Evolutionary conservation across 1,139 yeast genomes (phyloP).

Genomic region (Candida sp.): DNA sequence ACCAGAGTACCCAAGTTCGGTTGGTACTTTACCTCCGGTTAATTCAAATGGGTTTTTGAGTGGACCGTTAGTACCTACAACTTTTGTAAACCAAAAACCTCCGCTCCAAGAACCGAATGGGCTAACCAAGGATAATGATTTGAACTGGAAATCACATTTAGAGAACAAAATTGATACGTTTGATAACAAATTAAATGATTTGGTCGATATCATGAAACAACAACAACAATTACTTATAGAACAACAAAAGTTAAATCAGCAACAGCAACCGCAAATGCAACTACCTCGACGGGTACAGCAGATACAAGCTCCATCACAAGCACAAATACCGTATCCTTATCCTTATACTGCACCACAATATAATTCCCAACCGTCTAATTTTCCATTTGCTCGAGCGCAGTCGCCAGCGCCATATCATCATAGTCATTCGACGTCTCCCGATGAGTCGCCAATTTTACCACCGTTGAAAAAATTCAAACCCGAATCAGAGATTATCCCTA

Average conservation of each 20-base stretch:
- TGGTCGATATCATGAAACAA: slow-evolving; percentile 33
- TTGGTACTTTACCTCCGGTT: not conserved
- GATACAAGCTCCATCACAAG: not conserved
- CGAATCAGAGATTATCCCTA: slow-evolving; percentile 10
- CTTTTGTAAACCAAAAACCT: too few species aligned
- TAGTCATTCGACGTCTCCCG: not conserved
- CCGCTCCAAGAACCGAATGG: not conserved
- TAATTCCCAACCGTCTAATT: not conserved
- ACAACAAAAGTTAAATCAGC: slow-evolving; percentile 11
- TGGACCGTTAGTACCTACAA: not conserved
- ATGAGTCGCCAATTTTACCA: not conserved
- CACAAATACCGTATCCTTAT: not conserved
- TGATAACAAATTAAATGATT: slow-evolving; percentile 43
- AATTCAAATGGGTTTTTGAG: not conserved
- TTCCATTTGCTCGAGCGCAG: not conserved
- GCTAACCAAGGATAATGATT: slow-evolving; percentile 5
- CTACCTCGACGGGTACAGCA: not conserved
- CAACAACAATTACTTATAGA: slow-evolving; percentile 28
- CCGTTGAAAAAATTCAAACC: slow-evolving; percentile 4
- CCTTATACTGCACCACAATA: not conserved
- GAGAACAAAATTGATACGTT: slow-evolving; percentile 44
- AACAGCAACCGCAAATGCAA: not conserved
- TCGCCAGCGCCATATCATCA: not conserved
- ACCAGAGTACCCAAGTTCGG: slow-evolving; percentile 16
- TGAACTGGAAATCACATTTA: slow-evolving; percentile 40